Percentiles rank a stretch among this genome's conserved stretches.
These are phyloP conservation scores for Lentinus brumalis DNA, from an alignment of 768 basidiomycete genomes.

Conservation along the genomic window DNA sequence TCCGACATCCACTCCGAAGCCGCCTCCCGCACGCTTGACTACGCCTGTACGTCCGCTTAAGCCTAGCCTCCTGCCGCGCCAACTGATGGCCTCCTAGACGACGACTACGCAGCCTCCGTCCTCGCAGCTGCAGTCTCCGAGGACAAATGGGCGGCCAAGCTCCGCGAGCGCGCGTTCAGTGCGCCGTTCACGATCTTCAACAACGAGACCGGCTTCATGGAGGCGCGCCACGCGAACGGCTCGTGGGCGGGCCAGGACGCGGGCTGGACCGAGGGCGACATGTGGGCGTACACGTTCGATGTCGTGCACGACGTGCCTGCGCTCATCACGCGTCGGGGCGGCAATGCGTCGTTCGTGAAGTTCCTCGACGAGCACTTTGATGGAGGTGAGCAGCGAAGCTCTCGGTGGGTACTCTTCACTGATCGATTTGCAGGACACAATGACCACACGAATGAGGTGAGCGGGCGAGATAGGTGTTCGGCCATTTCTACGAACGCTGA, in stretches of 20 bases:
- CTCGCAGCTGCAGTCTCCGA: constrained; percentile 60
- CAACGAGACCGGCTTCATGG: constrained; percentile 74
- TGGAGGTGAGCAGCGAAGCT: constrained; percentile 37
- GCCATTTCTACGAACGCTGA: neutral
- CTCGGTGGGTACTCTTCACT: too few species aligned
- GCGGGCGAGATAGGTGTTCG: constrained; percentile 5
- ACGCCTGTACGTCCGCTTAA: constrained; percentile 56
- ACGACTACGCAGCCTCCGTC: constrained; percentile 73
- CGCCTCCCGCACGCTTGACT: constrained; percentile 76
- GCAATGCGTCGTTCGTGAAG: constrained; percentile 61
- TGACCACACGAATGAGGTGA: constrained; percentile 78
- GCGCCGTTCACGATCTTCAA: constrained; percentile 72
- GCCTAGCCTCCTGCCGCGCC: neutral
- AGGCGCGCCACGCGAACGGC: constrained; percentile 69
- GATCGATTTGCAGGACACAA: constrained; percentile 57
- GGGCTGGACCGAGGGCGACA: constrained; percentile 85
- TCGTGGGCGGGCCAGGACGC: constrained; percentile 66
- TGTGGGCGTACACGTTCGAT: constrained; percentile 78
- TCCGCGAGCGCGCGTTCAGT: constrained; percentile 56
- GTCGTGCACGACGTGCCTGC: constrained; percentile 71
- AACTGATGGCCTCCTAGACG: constrained; percentile 46
- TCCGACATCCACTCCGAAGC: constrained; percentile 79
- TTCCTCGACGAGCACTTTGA: constrained; percentile 64
- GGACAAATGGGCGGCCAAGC: constrained; percentile 47
- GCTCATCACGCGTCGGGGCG: constrained; percentile 65